Evolutionary conservation across 2,329 filamentous ascomycete species (phyloP).

Genomic region (Colletotrichum cordylinicola): DNA sequence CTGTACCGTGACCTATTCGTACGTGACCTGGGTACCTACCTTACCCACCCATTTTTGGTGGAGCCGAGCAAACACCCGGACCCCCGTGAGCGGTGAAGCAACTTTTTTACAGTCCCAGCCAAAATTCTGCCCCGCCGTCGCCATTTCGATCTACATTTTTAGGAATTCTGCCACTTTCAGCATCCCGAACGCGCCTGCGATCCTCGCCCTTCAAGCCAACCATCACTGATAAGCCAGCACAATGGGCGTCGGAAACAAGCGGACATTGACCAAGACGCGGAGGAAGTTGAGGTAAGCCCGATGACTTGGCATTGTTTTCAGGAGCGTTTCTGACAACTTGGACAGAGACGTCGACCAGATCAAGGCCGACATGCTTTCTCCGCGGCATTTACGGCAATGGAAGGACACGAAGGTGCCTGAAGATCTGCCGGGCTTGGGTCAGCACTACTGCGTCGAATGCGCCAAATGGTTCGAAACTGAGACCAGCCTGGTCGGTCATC

Average conservation of each 20-base stretch:
- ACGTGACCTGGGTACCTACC: too few species aligned
- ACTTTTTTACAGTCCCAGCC: conserved; percentile 1
- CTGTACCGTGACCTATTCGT: too few species aligned
- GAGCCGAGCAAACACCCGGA: not conserved
- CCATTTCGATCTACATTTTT: not conserved
- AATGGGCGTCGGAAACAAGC: conserved; percentile 74
- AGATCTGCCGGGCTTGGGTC: conserved; percentile 86
- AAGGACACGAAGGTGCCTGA: conserved; percentile 81
- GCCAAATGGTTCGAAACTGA: conserved; percentile 96
- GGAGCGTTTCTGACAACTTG: not conserved
- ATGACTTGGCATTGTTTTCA: conserved; percentile 17
- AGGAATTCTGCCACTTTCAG: not conserved
- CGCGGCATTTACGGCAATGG: conserved; percentile 81
- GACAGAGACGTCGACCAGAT: conserved; percentile 93
- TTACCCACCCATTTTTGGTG: not conserved
- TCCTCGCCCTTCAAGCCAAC: not conserved
- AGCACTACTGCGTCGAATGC: conserved; percentile 89
- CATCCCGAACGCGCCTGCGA: not conserved
- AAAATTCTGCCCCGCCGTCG: conserved; percentile 11
- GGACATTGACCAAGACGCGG: conserved; percentile 76
- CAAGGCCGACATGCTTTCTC: conserved; percentile 78
- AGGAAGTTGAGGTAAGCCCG: conserved; percentile 67
- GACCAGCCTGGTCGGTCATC: conserved; percentile 75
- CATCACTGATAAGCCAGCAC: conserved; percentile 25
- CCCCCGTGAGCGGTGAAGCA: conserved; percentile 6